Evolutionary conservation across 2,329 filamentous ascomycete species (phyloP), one percentile per base, ranked within the genome.

Genomic region (Colletotrichum trifolii): DNA sequence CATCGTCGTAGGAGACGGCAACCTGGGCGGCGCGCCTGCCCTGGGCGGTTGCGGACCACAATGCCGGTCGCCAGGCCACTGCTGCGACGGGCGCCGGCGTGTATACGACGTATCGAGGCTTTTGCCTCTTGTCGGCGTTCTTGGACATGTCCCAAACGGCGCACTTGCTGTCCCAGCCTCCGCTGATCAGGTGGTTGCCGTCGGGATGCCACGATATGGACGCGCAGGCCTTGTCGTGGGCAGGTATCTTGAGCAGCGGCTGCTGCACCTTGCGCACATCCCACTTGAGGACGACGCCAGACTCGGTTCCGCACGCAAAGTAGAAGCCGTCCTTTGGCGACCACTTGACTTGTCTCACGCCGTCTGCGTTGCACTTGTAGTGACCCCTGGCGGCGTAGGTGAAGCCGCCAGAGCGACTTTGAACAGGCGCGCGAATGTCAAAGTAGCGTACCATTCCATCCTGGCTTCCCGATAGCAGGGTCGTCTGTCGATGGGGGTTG

Each of bases 201-300:
- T 91, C 89, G 0, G 87, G 86, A 69, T 91, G 89, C 89, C 89
- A 91, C 3, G 86, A 83, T 47, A 90, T 85, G 0, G 86, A 82
- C 2, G 84, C 81, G 70, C 86, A 87, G 0, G 85, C 80, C 67
- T 85, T 87, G 61, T 88, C 85, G 70, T 90, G 88, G 0, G 85
- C 88, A 36, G 86, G 85, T 69, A 90, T 85, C 68, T 85, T 83
- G 53, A 90, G 72, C 11, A 88, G 70, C 2, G 87, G 87, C 9
- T 81, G 79, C 13, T 74, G 76, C 6, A 82, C 70, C 69, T 86
- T 87, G 7, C 87, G 81, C 5, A 88, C 81, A 73, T 90, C 88
- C 87, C 88, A 90, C 70, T 89, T 89, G 68, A 89, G 75, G 11
- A 90, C 80, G 12, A 84, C 82, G 10, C 88, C 88, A 42, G 84